Percentiles rank a stretch among this genome's conserved stretches.
These are phyloP conservation scores for Alectoria sarmentosa DNA, from an alignment of 495 filamentous ascomycete species.

Conservation along the genomic window DNA sequence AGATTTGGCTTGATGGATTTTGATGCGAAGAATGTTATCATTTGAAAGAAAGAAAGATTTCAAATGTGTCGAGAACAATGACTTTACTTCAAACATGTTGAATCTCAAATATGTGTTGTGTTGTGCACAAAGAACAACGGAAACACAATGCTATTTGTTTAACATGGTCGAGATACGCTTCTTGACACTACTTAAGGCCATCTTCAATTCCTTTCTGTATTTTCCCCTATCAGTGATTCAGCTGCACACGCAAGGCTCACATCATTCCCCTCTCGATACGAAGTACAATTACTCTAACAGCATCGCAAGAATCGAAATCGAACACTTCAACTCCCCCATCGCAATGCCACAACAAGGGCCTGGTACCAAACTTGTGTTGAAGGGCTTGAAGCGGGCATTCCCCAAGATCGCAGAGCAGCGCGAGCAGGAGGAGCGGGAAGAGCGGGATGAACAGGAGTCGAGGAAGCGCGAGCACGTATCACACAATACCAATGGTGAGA, in stretches of 20 bases:
- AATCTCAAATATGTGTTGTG: too few relatives aligned
- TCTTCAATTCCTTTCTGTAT: not conserved
- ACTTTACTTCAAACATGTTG: too few relatives aligned
- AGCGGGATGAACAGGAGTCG: not conserved
- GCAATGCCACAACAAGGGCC: not conserved
- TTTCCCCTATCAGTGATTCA: not conserved
- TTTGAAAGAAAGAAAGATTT: too few relatives aligned
- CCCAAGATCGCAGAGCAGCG: not conserved
- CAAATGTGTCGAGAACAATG: too few relatives aligned
- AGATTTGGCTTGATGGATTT: too few relatives aligned
- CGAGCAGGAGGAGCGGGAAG: not conserved
- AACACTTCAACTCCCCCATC: not conserved
- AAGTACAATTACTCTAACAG: not conserved
- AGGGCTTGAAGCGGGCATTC: not conserved
- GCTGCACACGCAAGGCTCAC: not conserved
- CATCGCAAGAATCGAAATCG: not conserved
- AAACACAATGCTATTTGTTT: not conserved
- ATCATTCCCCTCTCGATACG: too few relatives aligned
- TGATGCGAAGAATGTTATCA: too few relatives aligned
- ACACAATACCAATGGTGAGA: not conserved
- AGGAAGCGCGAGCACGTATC: not conserved
- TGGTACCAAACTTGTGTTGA: not conserved
- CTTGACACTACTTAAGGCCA: not conserved
- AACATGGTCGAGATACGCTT: not conserved
- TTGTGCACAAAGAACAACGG: not conserved